These are phyloP conservation scores for Lasiosphaeris hirsuta DNA, from an alignment of 495 filamentous ascomycete genomes.

Conservation along the genomic window DNA sequence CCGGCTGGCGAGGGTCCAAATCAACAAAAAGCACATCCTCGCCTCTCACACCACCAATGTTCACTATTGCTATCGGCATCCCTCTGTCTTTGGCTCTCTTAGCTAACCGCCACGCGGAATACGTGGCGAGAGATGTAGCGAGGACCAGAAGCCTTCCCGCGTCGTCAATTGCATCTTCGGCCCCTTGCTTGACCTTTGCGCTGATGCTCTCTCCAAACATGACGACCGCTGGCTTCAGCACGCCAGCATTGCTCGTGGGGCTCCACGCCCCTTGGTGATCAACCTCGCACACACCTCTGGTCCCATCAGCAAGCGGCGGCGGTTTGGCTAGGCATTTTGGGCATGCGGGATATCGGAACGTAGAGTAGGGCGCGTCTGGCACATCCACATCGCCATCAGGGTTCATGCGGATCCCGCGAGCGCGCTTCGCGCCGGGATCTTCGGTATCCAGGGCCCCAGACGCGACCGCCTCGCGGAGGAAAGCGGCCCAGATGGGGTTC, in stretches of 20 bases:
- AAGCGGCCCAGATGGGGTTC: conserved; percentile 83
- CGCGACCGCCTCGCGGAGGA: conserved; percentile 65
- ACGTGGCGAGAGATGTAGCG: conserved; percentile 88
- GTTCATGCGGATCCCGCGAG: conserved; percentile 74
- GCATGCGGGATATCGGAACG: conserved; percentile 89
- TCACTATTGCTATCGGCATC: conserved; percentile 82
- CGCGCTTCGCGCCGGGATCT: conserved; percentile 64
- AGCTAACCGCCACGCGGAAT: conserved; percentile 87
- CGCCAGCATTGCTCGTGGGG: conserved; percentile 63
- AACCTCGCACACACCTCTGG: conserved; percentile 57
- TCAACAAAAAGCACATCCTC: conserved; percentile 66
- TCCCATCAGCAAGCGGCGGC: conserved; percentile 57
- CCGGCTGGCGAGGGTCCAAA: conserved; percentile 43
- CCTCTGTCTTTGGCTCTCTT: conserved; percentile 75
- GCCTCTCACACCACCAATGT: conserved; percentile 78
- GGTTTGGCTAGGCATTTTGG: conserved; percentile 71
- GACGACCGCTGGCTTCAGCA: conserved; percentile 85
- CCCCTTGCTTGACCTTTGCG: conserved; percentile 61
- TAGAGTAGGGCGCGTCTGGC: conserved; percentile 80
- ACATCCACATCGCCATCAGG: conserved; percentile 94
- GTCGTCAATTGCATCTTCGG: conserved; percentile 74
- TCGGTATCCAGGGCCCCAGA: conserved; percentile 74
- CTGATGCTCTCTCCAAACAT: conserved; percentile 95
- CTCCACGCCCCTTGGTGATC: conserved; percentile 81
- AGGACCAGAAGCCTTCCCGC: conserved; percentile 72